phyloP scores from a whole-genome alignment of 306 rosid species.

The Cucurbita pepo region DNA sequence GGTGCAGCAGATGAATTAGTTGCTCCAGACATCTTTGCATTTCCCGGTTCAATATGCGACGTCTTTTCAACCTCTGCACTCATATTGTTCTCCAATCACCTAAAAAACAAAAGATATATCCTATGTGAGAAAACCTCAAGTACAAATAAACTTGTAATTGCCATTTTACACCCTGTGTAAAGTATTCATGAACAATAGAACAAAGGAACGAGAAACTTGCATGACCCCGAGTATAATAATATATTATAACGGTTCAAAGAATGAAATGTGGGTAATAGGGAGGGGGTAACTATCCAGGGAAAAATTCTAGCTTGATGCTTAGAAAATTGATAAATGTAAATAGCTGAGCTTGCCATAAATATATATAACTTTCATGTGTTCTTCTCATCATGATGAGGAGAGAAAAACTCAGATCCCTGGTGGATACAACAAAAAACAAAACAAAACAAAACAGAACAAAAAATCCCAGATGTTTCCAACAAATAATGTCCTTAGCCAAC shows the following conservation, averaged over 20 bases:
- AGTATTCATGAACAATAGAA: background rate
- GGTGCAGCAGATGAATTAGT: conserved; percentile 28
- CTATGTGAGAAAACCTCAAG: background rate
- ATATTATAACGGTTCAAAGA: background rate
- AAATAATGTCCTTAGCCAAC: background rate
- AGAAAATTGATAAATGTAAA: background rate
- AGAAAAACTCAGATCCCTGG: background rate
- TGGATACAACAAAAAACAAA: too few species aligned
- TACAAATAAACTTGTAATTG: background rate
- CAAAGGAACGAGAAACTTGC: background rate
- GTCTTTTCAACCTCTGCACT: conserved; percentile 27
- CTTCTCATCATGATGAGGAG: background rate
- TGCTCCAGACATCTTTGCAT: conserved; percentile 36
- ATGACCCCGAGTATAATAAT: background rate
- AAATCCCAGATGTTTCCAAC: background rate
- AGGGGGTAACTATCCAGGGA: background rate
- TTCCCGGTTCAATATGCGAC: conserved; percentile 25
- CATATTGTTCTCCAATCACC: conserved; percentile 24
- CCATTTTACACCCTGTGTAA: background rate
- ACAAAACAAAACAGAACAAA: background rate
- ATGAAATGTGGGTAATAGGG: background rate
- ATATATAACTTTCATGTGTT: background rate
- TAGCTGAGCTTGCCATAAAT: background rate
- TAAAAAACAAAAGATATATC: background rate
- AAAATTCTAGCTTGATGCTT: background rate